Percentiles rank a stretch among this genome's conserved stretches.
phyloP scores from a whole-genome alignment of 2,329 filamentous ascomycete genomes.

The Ophiostoma novo-ulmi region DNA sequence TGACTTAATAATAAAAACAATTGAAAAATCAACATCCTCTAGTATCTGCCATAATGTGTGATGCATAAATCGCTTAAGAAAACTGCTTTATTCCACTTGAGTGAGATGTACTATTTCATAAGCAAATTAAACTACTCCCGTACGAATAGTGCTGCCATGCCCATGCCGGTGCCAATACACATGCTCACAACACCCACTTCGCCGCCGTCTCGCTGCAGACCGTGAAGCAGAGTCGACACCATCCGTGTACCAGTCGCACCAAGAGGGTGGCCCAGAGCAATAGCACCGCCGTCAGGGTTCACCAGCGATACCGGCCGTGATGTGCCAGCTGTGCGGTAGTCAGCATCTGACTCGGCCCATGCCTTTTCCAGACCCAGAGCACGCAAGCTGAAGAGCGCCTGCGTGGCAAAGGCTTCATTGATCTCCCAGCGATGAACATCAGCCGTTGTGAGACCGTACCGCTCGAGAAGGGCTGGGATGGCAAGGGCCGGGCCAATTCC shows the following conservation, averaged over 20 bases:
- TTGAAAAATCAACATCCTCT: too few relatives aligned
- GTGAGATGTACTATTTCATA: too few relatives aligned
- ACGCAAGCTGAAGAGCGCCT: constrained; percentile 65
- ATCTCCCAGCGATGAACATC: constrained; percentile 89
- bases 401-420: constrained; percentile 74
- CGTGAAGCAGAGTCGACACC: constrained; percentile 65
- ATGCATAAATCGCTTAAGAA: too few relatives aligned
- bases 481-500: constrained; percentile 82
- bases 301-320: constrained; percentile 52
- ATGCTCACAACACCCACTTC: constrained; percentile 84
- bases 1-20: too few relatives aligned
- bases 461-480: constrained; percentile 72
- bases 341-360: constrained; percentile 44
- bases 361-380: constrained; percentile 60
- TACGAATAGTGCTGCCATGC: constrained; percentile 46
- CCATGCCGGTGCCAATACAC: constrained; percentile 82
- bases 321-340: not conserved
- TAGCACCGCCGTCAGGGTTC: constrained; percentile 89
- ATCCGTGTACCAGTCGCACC: constrained; percentile 83
- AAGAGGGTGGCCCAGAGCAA: constrained; percentile 87
- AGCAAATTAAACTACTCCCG: constrained; percentile 29
- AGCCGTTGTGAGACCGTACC: constrained; percentile 58
- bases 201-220: constrained; percentile 61
- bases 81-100: too few relatives aligned
- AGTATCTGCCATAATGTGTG: too few relatives aligned